Evolutionary conservation across 345 rosid genomes (phyloP), one percentile per base, ranked within the genome.

Genomic region (Arabis hirsuta): DNA sequence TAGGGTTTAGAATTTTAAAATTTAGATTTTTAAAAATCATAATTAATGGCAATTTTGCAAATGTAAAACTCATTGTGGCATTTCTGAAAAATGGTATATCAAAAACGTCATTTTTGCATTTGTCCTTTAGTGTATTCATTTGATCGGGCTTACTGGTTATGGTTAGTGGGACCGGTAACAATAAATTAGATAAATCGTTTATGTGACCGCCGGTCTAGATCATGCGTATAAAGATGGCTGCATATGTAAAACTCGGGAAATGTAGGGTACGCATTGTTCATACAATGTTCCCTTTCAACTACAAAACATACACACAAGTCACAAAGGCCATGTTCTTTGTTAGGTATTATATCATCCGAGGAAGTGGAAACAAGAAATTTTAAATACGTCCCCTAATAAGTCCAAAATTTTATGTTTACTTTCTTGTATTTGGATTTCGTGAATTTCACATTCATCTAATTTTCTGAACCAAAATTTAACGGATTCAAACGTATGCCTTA

Each of bases 261-360:
- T 14, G 67, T 71, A 71, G 69, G 76, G 69, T 46, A 52, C n/a
- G 27, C 12, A 67, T 55, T 67, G 72, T 55, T 67, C 53, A 54
- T 34, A 46, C 6, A 26, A 5, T 72, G 76, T 63, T 63, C 60
- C 68, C 54, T 61, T 71, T 29, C 4, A 24, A 61, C 52, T 51
- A 41, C 11, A 24, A 51, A 61, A 51, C 53, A 61, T 61, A 51
- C 3, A 60, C n/a, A 60, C 29, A 69, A 48, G 50, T 69, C 58
- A 61, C 74, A 60, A 22, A 51, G 13, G 75, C 42, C 68, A 71
- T 71, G 75, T 71, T 71, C 75, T 12, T 61, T 1, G 68, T 71
- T 51, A 71, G 61, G 36, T 61, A 29, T 29, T 47, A 27, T n/a
- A 71, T 61, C 41, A 60, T 51, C 67, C 44, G 43, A 71, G 59